Evolutionary conservation across 2,329 filamentous ascomycete genomes (phyloP), one percentile per base, ranked within the genome.

Genomic region (Colletotrichum plurivorum): DNA sequence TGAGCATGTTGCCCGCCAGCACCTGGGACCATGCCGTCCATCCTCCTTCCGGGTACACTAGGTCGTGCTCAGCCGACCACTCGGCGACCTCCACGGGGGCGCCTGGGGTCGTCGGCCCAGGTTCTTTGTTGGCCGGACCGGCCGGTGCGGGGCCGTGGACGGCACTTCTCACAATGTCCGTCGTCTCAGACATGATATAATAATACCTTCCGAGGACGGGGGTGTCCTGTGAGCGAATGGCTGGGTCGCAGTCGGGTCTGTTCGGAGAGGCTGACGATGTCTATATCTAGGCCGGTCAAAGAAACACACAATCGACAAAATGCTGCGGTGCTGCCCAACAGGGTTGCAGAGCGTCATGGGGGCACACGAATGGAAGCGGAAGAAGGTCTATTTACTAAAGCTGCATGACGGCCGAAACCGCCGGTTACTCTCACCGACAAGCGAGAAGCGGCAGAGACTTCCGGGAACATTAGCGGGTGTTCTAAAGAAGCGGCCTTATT

Each of bases 21-120:
- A 88, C 84, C 73, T 88, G 86, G 1, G 78, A 80, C 86, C 86
- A 88, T 16, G 85, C 86, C 15, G 75, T 71, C 56, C 80, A 71
- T 13, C 85, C 85, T 27, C 85, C 84, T 53, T 86, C 83, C 0
- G 84, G 85, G 2, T 68, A 71, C 52, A 67, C 62, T 45, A 71
- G 56, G 53, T 66, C 62, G 22, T 62, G 58, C 54, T 70, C 64
- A 4, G 67, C 57, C 18, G 63, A 68, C 64, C 63, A 70, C 25
- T 58, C 63, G 16, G 53, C 57, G 18, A 39, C 18, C 6, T 49
- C 56, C 9, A 56, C 39, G 12, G 48, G 22, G 16, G 36, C 5
- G 5, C 48, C 31, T 49, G 39, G 25, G n/a, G 20, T 22, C 20
- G 31, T 20, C 59, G 36, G n/a, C 18, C 46, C 31, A 9, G 45